Evolutionary conservation across 2,329 filamentous ascomycete species (phyloP).

Genomic region (Nemania sp.): DNA sequence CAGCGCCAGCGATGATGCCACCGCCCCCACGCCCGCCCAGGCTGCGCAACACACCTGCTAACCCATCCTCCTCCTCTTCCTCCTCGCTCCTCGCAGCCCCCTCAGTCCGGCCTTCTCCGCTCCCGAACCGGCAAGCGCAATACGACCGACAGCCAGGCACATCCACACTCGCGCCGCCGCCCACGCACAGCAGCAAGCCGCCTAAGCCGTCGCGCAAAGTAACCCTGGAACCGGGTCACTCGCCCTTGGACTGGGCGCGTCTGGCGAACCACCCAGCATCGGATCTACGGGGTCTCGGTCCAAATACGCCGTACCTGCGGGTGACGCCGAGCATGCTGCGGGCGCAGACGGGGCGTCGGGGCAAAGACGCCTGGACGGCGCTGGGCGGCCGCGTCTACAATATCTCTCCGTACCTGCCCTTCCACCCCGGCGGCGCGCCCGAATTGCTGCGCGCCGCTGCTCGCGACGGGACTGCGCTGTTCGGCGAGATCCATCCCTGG

Average conservation of each 20-base stretch:
- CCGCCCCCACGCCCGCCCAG: slow-evolving; percentile 32
- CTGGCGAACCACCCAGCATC: slow-evolving; percentile 64
- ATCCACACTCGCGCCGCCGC: slow-evolving; percentile 56
- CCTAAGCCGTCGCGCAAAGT: slow-evolving; percentile 69
- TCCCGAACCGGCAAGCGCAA: slow-evolving; percentile 43
- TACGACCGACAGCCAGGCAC: slow-evolving; percentile 37
- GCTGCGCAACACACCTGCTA: slow-evolving; percentile 32
- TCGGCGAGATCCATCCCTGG: slow-evolving; percentile 71
- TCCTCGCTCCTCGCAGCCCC: slow-evolving; percentile 31
- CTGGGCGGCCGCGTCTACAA: slow-evolving; percentile 94
- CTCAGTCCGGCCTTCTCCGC: slow-evolving; percentile 41
- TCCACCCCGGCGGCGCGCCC: slow-evolving; percentile 83
- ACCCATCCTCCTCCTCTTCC: slow-evolving; percentile 18
- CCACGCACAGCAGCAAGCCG: slow-evolving; percentile 56
- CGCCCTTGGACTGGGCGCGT: slow-evolving; percentile 93
- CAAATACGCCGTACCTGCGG: slow-evolving; percentile 62
- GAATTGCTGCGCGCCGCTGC: slow-evolving; percentile 69
- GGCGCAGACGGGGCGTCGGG: slow-evolving; percentile 77
- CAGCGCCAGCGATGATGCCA: slow-evolving; percentile 6
- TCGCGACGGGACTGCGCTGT: slow-evolving; percentile 64
- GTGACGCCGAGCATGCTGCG: slow-evolving; percentile 84
- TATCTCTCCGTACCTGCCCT: slow-evolving; percentile 83
- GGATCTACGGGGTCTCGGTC: slow-evolving; percentile 67
- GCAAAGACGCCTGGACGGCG: slow-evolving; percentile 86
- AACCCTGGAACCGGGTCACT: slow-evolving; percentile 84